Conservation (phyloP, 257 asterid species). For the Gynochthodes officinalis region DNA sequence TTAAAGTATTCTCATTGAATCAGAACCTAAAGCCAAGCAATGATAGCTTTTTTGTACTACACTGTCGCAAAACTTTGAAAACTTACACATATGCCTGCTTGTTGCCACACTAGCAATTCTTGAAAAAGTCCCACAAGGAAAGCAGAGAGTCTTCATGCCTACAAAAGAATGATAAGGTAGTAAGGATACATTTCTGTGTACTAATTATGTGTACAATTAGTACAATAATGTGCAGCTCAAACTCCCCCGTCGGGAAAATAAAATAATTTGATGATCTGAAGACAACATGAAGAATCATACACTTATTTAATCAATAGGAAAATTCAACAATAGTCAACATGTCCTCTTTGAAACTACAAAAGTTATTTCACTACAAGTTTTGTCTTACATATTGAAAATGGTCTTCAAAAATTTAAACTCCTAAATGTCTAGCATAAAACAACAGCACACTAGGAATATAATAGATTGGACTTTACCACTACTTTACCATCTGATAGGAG, state of each 20-base stretch:
- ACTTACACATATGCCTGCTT: slow-evolving; percentile 62
- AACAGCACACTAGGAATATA: neutral
- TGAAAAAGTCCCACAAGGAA: slow-evolving; percentile 83
- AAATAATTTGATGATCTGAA: neutral
- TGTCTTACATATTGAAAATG: neutral
- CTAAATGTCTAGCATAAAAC: neutral
- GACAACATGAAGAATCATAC: neutral
- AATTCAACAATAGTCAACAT: neutral
- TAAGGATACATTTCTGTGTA: neutral
- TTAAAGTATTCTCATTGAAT: neutral
- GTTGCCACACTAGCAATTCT: slow-evolving; percentile 68
- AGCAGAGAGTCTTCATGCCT: slow-evolving; percentile 72
- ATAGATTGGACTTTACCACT: neutral
- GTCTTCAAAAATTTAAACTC: neutral
- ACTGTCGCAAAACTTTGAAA: neutral
- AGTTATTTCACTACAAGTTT: neutral
- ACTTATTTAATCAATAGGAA: neutral
- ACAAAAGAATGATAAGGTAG: slow-evolving; percentile 24
- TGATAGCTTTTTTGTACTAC: neutral
- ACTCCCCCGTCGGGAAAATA: neutral
- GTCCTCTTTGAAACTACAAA: neutral
- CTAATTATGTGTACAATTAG: neutral
- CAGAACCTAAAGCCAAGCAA: neutral
- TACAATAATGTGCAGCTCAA: neutral
- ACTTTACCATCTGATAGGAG: neutral